Evolutionary conservation across 2,329 filamentous ascomycete genomes (phyloP).

Genomic region (Cladosporium sp.): DNA sequence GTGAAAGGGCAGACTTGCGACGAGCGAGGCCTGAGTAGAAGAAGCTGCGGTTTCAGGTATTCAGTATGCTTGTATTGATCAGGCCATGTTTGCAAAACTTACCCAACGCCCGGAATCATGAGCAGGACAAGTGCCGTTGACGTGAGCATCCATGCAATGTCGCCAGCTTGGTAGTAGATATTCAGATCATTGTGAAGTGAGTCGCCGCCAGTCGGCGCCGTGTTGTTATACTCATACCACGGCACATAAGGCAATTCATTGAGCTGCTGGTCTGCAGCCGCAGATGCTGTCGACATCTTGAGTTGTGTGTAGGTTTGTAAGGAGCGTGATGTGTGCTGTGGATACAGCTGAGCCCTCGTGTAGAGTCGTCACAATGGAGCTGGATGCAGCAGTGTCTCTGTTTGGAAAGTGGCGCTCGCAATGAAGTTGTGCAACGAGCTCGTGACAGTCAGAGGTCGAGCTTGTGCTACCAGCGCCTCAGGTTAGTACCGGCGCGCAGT

Average conservation of each 20-base stretch:
- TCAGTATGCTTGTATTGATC: slow-evolving; percentile 7
- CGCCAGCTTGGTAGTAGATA: slow-evolving; percentile 78
- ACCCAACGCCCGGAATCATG: slow-evolving; percentile 88
- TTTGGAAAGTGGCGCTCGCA: slow-evolving; percentile 1
- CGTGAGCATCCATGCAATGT: slow-evolving; percentile 77
- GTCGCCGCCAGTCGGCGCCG: slow-evolving; percentile 61
- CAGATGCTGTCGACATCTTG: neutral
- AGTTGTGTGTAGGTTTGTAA: neutral
- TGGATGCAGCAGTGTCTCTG: neutral
- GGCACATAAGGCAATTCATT: slow-evolving; percentile 25
- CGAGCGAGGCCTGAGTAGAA: slow-evolving; percentile 90
- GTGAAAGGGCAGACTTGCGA: slow-evolving; percentile 80
- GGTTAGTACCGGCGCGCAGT: neutral
- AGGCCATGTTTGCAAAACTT: slow-evolving; percentile 19
- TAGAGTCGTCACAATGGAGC: neutral
- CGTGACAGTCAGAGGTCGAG: neutral
- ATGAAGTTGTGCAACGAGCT: neutral
- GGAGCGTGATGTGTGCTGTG: neutral
- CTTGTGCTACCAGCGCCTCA: slow-evolving; percentile 2
- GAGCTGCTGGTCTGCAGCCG: slow-evolving; percentile 2
- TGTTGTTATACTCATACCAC: slow-evolving; percentile 60
- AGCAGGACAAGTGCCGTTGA: slow-evolving; percentile 76
- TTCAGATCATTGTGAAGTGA: slow-evolving; percentile 70
- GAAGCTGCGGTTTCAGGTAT: slow-evolving; percentile 51
- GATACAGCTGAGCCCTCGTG: neutral